Conservation (phyloP, 331 rosid species). For the Dryas integrifolia region DNA sequence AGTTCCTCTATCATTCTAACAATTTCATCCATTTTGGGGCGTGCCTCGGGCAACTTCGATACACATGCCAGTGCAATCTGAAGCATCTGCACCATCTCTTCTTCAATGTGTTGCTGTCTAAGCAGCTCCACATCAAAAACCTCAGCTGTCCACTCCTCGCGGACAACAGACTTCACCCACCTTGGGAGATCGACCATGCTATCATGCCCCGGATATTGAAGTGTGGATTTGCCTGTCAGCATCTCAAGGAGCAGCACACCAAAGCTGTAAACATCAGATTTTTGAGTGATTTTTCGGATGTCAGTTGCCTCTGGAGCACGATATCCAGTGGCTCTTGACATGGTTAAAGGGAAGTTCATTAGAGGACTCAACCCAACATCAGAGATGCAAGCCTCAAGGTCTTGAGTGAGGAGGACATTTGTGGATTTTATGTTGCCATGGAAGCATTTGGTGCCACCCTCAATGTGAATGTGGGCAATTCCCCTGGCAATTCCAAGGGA, state of each 20-base stretch:
- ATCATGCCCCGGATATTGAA: conserved; percentile 60
- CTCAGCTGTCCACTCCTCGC: conserved; percentile 91
- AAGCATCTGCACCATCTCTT: conserved; percentile 84
- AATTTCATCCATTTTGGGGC: conserved; percentile 57
- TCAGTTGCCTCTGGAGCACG: conserved; percentile 79
- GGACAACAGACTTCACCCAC: conserved; percentile 80
- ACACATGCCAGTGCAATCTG: conserved; percentile 72
- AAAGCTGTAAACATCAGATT: conserved; percentile 90
- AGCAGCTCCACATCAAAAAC: conserved; percentile 76
- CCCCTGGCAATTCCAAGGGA: conserved; percentile 64
- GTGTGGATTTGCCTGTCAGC: conserved; percentile 74
- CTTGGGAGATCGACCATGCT: conserved; percentile 68
- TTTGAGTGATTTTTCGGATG: conserved; percentile 59
- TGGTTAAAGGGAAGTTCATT: conserved; percentile 54
- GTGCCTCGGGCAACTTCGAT: conserved; percentile 51
- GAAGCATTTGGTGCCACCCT: conserved; percentile 53
- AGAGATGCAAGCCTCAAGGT: conserved; percentile 54
- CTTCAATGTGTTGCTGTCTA: conserved; percentile 56
- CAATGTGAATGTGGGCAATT: conserved; percentile 65
- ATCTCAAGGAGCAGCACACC: conserved; percentile 87
- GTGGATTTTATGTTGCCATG: conserved; percentile 94
- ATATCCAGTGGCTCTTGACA: conserved; percentile 63
- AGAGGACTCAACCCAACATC: conserved; percentile 73
- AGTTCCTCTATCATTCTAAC: conserved; percentile 64
- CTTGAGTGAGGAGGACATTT: conserved; percentile 70